Percentiles rank a stretch among this genome's conserved stretches.
phyloP scores from a whole-genome alignment of 2,329 filamentous ascomycete species.

The Xylaria sp. region DNA sequence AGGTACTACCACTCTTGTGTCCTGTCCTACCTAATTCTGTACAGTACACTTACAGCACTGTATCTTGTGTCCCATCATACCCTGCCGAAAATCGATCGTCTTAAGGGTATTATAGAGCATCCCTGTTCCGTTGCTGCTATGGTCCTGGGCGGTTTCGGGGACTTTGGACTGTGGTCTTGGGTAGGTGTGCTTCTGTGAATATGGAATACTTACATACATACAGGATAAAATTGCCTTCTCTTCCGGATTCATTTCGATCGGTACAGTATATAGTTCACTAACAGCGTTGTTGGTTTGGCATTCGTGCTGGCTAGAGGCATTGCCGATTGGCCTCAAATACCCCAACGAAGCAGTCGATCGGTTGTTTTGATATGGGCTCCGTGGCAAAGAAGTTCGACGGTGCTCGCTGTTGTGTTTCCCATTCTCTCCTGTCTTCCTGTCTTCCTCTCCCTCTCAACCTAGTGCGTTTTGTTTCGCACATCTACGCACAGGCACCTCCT shows the following conservation, averaged over 20 bases:
- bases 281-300: background rate
- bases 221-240: background rate
- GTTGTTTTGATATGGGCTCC: background rate
- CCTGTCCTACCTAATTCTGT: background rate
- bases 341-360: background rate
- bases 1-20: background rate
- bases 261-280: conserved; percentile 1
- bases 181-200: background rate
- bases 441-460: background rate
- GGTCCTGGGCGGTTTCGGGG: conserved; percentile 10
- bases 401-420: conserved; percentile 1
- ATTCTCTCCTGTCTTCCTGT: background rate
- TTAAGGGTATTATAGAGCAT: conserved; percentile 1
- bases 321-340: conserved; percentile 8
- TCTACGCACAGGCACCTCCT: background rate
- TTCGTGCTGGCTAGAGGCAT: conserved; percentile 12
- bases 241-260: background rate
- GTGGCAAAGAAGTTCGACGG: background rate
- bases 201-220: background rate
- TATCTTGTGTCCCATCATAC: background rate
- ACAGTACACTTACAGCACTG: background rate
- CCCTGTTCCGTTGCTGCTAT: conserved; percentile 21
- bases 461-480: background rate
- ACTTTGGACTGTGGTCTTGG: background rate
- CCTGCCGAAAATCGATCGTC: conserved; percentile 5